Evolutionary conservation across 164 flowering plant genomes (phyloP), one percentile per base, ranked within the genome.

Genomic region (Umbilicus rupestris): DNA sequence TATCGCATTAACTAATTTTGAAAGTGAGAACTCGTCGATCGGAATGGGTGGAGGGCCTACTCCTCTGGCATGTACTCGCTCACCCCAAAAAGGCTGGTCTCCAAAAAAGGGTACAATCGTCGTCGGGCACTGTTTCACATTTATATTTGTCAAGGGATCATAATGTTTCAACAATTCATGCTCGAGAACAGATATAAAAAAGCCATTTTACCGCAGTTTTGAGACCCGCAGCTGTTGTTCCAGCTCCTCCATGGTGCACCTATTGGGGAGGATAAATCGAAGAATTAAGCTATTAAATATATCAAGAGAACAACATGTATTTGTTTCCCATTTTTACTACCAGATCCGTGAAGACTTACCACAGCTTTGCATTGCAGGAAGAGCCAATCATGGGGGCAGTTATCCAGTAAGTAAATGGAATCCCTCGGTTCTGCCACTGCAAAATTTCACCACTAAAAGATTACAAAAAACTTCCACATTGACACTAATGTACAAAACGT

Each of bases 51-150:
- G 65, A 50, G 99, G 99, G 37, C 99, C 97, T 44, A 95, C 94
- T 65, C 99, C 94, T 80, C 96, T 87, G 44, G 85, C 99, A 72
- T 92, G 89, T 50, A 95, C 97, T 47, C 86, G 85, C 1, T 92
- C 99, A 41, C 99, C 99, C 99, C 97, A 95, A 65, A 95, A 95
- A 19, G 87, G 96, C 76, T 92, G 99, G 76, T 95, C 99, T 8
- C 99, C 99, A 68, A 95, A 95, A 80, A 95, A 95, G 39, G 97
- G 99, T 45, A 95, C 86, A 69, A 92, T 77, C 2, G 97, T 80
- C 39, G 99, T 95, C 7, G 99, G 99, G 79, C 99, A 95, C 97
- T 94, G 64, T 22, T 77, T 42, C 35, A 16, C 17, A 65, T 57
- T 68, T 49, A 26, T 60, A 41, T 39, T 8, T 47, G 64, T 66